Evolutionary conservation across 177 flowering plant genomes (phyloP), one percentile per base, ranked within the genome.

Genomic region (Vitis hybrid): DNA sequence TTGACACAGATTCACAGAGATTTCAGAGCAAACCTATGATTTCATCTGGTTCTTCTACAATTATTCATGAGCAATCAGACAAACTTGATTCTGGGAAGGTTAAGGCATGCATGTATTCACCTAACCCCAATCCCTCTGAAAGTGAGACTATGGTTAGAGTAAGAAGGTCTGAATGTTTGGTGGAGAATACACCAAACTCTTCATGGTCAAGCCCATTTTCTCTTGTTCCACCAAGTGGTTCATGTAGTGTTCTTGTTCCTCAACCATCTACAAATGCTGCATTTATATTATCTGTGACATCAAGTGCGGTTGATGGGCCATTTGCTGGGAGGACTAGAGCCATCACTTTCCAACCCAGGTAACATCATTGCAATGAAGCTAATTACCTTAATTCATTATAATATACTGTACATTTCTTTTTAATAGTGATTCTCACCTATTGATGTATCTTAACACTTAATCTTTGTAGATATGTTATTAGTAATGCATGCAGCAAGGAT

Each of bases 271-370:
- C 82, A 74, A 76, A 70, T 77, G 85, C 86, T 64, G 91, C 91
- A 54, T 85, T 72, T 66, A 74, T 91, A 49, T 52, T 93, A 61
- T 88, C 99, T 71, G 95, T 91, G 61, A 79, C 98, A 67, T 86
- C 89, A 27, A 82, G 74, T 82, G 82, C 80, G 24, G 74, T 89
- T 70, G 69, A 82, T 71, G 96, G 88, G 60, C 86, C 88, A 55
- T 80, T 86, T 78, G 72, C 81, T 70, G 91, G 89, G 49, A 83
- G 83, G 78, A 91, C 94, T 51, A 88, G 81, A 70, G 87, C 89
- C 24, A 83, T 95, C 71, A 87, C 89, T 50, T 88, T 95, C 75
- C 98, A 95, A 74, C 98, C 97, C 17, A 85, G 98, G 99, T 93
- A 78, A 67, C 48, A 17, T 13, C 18, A 24, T 11, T 71, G 19